Base-by-base conservation (phyloP, 1,284 basidiomycete species). In the Rhodotorula sp. region DNA sequence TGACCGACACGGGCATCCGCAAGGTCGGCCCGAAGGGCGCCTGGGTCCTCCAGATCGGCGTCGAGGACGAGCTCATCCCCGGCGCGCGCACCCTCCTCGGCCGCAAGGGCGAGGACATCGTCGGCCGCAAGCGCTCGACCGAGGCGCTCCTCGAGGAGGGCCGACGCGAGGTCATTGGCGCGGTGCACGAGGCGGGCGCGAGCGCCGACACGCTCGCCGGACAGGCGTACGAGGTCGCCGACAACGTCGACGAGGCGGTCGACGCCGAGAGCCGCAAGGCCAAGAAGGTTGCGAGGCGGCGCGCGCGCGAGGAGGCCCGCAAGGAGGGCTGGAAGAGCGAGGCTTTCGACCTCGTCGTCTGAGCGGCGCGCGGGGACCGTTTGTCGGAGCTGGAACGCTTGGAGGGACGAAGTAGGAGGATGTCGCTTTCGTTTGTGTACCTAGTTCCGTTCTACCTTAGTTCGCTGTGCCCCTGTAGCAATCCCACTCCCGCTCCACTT, bases 41-140 rank as follows among this genome's bases (percentile, higher is more conserved):
- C 74, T 84, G 81, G 77, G 79, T 84, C 64, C 78, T 85, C 55
- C 81, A 83, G 64, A 82, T 85, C 67, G 84, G 84, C 44, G 82
- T 83, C 22, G 82, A 83, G 69, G 82, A 84, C 75, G 62, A 82
- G 78, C 76, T 84, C 61, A 81, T 84, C 76, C 83, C 82, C 6
- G 81, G 82, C 56, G 78, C 81, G 57, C 64, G 59, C 27, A 73
- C 71, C 46, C 70, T 58, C 19, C 58, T 72, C 41, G 67, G 69
- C 9, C 63, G 37, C 36, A 36, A 65, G 41, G 72, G 70, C 51
- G 53, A 59, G 32, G 75, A 76, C 62, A 64, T 76, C 39, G 73
- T 71, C 34, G 39, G 56, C 1, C 54, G 67, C 53, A 72, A 72
- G 56, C 68, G 64, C 32, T 48, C 58, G 37, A 66, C 67, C 56